Percentiles rank a stretch among this genome's conserved stretches.
Evolutionary conservation across 148 eudicot genomes (phyloP).

Genomic region (Chenopodium berlandieri): DNA sequence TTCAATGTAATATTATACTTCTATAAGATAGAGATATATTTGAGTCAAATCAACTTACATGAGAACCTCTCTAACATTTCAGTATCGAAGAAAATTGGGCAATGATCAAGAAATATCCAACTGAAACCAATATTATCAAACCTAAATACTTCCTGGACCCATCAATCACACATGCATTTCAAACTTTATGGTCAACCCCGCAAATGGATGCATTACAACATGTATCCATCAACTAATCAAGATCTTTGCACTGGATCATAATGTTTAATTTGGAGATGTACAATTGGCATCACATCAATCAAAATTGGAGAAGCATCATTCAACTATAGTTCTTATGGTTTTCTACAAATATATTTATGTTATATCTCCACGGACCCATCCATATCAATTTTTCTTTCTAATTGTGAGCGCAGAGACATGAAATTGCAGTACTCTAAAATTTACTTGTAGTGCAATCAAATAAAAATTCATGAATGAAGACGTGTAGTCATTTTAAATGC

Average conservation of each 20-base stretch:
- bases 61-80: no score
- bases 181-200: neutral
- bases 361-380: neutral
- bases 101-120: neutral
- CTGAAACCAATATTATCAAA: neutral
- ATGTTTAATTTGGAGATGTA: neutral
- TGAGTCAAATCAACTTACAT: neutral
- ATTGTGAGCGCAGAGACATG: neutral
- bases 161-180: neutral
- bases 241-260: neutral
- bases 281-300: neutral
- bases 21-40: neutral
- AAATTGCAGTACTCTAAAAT: neutral
- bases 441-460: neutral
- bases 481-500: neutral
- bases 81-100: neutral
- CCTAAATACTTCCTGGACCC: neutral
- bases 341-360: neutral
- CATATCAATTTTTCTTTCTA: neutral
- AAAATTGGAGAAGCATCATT: neutral
- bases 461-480: no score
- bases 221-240: neutral
- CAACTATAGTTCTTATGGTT: neutral
- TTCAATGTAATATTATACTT: no score
- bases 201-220: neutral